Conservation (phyloP, 768 basidiomycete species). For the Podaxis sp. region DNA sequence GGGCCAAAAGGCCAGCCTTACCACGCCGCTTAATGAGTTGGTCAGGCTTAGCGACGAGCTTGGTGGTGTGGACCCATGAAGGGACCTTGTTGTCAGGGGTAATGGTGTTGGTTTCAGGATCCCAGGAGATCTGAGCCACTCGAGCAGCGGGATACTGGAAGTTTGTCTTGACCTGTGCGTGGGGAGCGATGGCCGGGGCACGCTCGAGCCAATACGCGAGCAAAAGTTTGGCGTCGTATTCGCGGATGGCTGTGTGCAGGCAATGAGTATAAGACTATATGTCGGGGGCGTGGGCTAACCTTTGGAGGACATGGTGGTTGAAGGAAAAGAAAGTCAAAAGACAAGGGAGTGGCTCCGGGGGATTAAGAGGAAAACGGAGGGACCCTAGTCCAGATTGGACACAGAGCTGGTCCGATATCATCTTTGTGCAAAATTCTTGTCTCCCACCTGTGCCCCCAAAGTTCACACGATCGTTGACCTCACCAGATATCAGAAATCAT, state of each 20-base stretch:
- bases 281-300: constrained; percentile 25
- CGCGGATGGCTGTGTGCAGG: constrained; percentile 65
- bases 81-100: constrained; percentile 60
- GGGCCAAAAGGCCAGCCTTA: constrained; percentile 91
- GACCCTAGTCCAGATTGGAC: constrained; percentile 17
- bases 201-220: constrained; percentile 97
- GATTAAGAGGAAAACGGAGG: constrained; percentile 19
- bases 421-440: constrained; percentile 20
- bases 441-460: constrained; percentile 27
- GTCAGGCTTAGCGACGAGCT: constrained; percentile 96
- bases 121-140: constrained; percentile 90
- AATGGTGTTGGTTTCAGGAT: constrained; percentile 59
- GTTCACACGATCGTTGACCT: constrained; percentile 26
- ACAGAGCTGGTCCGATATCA: constrained; percentile 25
- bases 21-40: constrained; percentile 99
- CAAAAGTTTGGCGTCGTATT: constrained; percentile 98
- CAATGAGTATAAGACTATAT: constrained; percentile 11
- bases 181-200: constrained; percentile 75
- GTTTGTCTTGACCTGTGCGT: constrained; percentile 50
- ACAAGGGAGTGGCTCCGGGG: constrained; percentile 21
- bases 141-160: constrained; percentile 67
- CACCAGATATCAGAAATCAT: neutral
- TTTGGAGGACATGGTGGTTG: constrained; percentile 45
- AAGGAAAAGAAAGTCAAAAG: constrained; percentile 20
- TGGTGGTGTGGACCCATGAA: constrained; percentile 78